Conservation (phyloP, 2,329 filamentous ascomycete species). For the Fusarium sulawesiense region DNA sequence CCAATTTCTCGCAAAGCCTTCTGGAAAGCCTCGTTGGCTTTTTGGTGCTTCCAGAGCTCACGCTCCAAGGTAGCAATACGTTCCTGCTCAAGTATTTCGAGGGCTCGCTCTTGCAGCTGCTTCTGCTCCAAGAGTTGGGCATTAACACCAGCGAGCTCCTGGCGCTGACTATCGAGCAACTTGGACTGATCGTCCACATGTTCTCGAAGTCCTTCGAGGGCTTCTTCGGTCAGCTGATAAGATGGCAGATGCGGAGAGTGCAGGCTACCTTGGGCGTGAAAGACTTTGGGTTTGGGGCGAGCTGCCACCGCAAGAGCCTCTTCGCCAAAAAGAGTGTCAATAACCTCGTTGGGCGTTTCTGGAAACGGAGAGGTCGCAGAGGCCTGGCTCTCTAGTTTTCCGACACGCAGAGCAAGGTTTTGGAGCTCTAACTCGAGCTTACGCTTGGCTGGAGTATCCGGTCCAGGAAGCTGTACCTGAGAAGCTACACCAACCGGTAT, state of each 20-base stretch:
- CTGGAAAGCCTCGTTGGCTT: slow-evolving; percentile 98
- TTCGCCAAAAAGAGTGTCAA: slow-evolving; percentile 72
- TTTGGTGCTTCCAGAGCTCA: slow-evolving; percentile 95
- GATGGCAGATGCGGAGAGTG: slow-evolving; percentile 51
- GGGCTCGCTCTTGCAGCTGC: slow-evolving; percentile 82
- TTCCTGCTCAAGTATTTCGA: slow-evolving; percentile 84
- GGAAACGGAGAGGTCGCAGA: slow-evolving; percentile 73
- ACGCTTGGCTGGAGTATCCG: slow-evolving; percentile 78
- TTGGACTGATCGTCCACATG: slow-evolving; percentile 95
- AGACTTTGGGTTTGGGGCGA: slow-evolving; percentile 58
- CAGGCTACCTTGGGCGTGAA: slow-evolving; percentile 56
- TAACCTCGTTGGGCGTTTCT: slow-evolving; percentile 83
- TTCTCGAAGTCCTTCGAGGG: slow-evolving; percentile 85
- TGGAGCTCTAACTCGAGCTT: slow-evolving; percentile 85
- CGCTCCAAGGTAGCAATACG: slow-evolving; percentile 91
- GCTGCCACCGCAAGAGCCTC: slow-evolving; percentile 61
- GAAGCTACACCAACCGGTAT: slow-evolving; percentile 57
- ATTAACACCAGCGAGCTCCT: slow-evolving; percentile 86
- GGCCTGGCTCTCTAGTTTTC: slow-evolving; percentile 84
- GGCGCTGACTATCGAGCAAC: slow-evolving; percentile 86
- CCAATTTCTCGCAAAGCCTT: slow-evolving; percentile 97
- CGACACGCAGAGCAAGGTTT: slow-evolving; percentile 80
- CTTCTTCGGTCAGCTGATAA: slow-evolving; percentile 78
- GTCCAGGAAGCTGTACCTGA: slow-evolving; percentile 79
- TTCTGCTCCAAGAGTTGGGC: slow-evolving; percentile 88